Evolutionary conservation across 2,329 filamentous ascomycete species (phyloP).

Genomic region (Fusarium sp.): DNA sequence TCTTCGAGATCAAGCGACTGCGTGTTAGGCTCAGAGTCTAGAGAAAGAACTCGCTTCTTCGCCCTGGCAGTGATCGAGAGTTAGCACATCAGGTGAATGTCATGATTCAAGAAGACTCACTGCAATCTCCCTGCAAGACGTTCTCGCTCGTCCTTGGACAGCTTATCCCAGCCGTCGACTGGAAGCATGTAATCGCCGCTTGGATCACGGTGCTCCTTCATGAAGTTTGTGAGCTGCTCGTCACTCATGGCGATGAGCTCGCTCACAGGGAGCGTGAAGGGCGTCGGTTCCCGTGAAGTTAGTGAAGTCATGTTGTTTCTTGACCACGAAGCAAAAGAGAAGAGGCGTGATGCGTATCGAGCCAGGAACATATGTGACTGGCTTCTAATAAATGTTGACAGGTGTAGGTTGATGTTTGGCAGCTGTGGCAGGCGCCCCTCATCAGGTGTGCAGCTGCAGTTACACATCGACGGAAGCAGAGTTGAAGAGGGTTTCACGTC

Average conservation of each 20-base stretch:
- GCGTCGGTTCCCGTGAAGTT: fast-evolving
- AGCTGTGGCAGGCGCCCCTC: neutral
- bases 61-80: neutral
- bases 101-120: neutral
- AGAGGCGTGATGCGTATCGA: neutral
- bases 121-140: neutral
- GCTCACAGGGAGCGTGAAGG: neutral
- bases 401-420: neutral
- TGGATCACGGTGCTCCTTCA: neutral
- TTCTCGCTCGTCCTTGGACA: neutral
- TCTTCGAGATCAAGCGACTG: conserved; percentile 33
- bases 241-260: neutral
- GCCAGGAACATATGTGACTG: neutral
- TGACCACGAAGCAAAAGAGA: neutral
- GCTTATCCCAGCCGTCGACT: neutral
- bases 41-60: neutral
- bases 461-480: neutral
- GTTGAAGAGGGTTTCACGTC: neutral
- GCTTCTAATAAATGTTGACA: neutral
- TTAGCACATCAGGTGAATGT: neutral
- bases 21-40: conserved; percentile 1
- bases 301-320: neutral
- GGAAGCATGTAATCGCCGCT: neutral
- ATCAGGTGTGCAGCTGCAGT: neutral
- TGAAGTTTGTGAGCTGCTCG: fast-evolving